These are phyloP conservation scores for Vinca minor DNA, from an alignment of 257 asterid genomes.

Conservation along the genomic window DNA sequence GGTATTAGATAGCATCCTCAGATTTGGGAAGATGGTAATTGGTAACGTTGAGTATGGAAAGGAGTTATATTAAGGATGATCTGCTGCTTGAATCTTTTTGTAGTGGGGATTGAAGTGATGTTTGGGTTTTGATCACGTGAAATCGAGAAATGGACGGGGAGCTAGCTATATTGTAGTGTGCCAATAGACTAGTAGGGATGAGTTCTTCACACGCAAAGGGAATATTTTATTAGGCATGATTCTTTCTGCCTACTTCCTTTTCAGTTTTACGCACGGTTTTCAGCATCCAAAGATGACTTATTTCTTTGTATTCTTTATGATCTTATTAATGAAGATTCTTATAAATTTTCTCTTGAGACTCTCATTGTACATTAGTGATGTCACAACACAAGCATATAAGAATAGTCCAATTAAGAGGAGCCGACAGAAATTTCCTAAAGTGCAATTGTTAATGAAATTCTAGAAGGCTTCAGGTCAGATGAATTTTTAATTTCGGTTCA, in stretches of 20 bases:
- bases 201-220: not conserved
- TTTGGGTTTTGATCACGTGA: not conserved
- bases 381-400: not conserved
- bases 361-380: not conserved
- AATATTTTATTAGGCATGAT: not conserved
- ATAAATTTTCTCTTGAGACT: no score
- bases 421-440: not conserved
- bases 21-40: not conserved
- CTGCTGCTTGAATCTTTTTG: not conserved
- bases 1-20: not conserved
- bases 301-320: not conserved
- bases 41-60: not conserved
- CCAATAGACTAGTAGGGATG: not conserved
- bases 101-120: not conserved
- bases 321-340: no score
- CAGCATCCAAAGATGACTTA: no score
- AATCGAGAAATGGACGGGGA: not conserved
- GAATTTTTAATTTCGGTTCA: not conserved
- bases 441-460: not conserved
- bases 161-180: not conserved
- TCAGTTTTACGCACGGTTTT: no score
- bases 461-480: not conserved
- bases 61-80: not conserved
- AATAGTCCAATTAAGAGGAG: not conserved
- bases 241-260: not conserved